These are phyloP conservation scores for Lactarius indigo DNA, from an alignment of 768 basidiomycete species.

Conservation along the genomic window DNA sequence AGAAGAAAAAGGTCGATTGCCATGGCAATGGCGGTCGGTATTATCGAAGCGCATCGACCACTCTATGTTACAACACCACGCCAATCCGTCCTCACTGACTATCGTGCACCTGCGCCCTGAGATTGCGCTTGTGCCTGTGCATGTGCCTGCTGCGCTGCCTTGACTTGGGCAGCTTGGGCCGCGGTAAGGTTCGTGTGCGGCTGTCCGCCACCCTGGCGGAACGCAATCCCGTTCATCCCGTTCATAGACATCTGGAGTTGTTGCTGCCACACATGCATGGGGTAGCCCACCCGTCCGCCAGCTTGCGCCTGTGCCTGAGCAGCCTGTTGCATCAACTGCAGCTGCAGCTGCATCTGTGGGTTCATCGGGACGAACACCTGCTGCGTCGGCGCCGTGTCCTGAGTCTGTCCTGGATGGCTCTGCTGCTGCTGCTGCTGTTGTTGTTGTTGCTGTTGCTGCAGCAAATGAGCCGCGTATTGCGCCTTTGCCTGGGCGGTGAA, in stretches of 20 bases:
- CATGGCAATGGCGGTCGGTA: background rate
- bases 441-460: constrained; percentile 11
- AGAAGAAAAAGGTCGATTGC: background rate
- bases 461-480: constrained; percentile 1
- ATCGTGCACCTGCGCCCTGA: constrained; percentile 20
- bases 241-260: background rate
- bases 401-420: constrained; percentile 24
- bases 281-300: constrained; percentile 18
- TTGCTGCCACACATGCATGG: background rate
- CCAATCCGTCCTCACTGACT: background rate
- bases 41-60: background rate
- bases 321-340: constrained; percentile 23
- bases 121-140: constrained; percentile 19
- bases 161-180: background rate
- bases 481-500: background rate
- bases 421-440: constrained; percentile 28
- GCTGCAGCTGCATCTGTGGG: constrained; percentile 18
- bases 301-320: constrained; percentile 19
- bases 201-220: constrained; percentile 3
- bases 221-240: constrained; percentile 7
- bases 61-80: background rate
- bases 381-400: constrained; percentile 26
- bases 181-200: background rate
- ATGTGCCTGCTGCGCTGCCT: constrained; percentile 17
- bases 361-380: constrained; percentile 28